A percentile compares a stretch with the other conserved stretches of the same genome.
phyloP scores from a whole-genome alignment of 1,284 basidiomycete species.

The Pseudozyma thailandica region DNA sequence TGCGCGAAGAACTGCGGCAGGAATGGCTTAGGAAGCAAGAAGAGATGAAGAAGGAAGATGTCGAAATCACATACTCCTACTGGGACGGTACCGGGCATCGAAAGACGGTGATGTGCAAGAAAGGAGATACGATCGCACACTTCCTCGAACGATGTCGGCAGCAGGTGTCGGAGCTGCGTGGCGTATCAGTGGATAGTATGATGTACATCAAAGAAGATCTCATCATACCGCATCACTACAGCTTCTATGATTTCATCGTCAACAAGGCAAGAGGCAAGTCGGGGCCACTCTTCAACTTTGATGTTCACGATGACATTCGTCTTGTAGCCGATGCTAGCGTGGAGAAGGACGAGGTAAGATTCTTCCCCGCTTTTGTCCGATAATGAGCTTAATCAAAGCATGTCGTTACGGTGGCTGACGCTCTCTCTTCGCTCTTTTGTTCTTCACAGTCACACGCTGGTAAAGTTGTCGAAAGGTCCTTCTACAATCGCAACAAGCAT shows the following conservation, averaged over 20 bases:
- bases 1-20: constrained; percentile 86
- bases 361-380: too few relatives aligned
- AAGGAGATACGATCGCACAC: constrained; percentile 88
- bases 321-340: constrained; percentile 92
- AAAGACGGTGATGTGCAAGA: constrained; percentile 94
- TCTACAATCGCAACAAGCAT: constrained; percentile 95
- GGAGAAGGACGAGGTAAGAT: constrained; percentile 86
- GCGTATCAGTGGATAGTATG: constrained; percentile 90
- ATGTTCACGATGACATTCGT: constrained; percentile 97
- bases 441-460: constrained; percentile 83
- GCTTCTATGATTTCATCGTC: constrained; percentile 97
- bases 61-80: constrained; percentile 92
- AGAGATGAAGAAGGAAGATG: constrained; percentile 84
- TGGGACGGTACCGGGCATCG: constrained; percentile 99
- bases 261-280: constrained; percentile 99
- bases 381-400: too few relatives aligned
- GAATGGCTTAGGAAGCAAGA: constrained; percentile 93
- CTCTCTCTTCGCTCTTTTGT: not conserved
- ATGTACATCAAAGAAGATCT: constrained; percentile 87
- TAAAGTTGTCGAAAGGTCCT: constrained; percentile 93
- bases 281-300: constrained; percentile 97
- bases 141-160: constrained; percentile 93
- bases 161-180: constrained; percentile 90
- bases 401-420: not conserved
- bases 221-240: constrained; percentile 79